Evolutionary conservation across 805 yeast genomes (phyloP).

Genomic region (Ogataea pignaliae): DNA sequence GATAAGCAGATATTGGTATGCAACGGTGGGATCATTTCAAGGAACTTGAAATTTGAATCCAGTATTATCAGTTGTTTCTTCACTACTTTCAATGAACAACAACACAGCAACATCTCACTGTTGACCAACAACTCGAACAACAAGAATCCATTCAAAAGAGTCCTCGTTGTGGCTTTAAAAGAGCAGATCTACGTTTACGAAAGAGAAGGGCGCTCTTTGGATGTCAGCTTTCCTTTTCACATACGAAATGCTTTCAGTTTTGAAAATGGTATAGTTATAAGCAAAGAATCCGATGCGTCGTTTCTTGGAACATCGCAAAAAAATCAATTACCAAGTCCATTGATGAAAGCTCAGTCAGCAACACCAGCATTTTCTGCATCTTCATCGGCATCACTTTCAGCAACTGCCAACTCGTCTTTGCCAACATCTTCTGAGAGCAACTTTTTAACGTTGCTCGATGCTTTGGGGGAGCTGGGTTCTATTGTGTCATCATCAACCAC

Average conservation of each 20-base stretch:
- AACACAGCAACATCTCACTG: slow-evolving; percentile 1
- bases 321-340: slow-evolving; percentile 2
- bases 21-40: slow-evolving; percentile 44
- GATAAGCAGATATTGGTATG: slow-evolving; percentile 41
- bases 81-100: slow-evolving; percentile 40
- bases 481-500: slow-evolving; percentile 69
- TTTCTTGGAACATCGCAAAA: neutral
- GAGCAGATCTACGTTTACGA: slow-evolving; percentile 63
- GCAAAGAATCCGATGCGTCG: slow-evolving; percentile 20
- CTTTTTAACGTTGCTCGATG: slow-evolving; percentile 69
- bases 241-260: slow-evolving; percentile 59
- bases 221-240: slow-evolving; percentile 65
- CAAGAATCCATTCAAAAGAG: slow-evolving; percentile 20
- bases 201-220: slow-evolving; percentile 52
- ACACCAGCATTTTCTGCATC: slow-evolving; percentile 11
- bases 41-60: slow-evolving; percentile 46
- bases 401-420: slow-evolving; percentile 5
- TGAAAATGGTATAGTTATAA: slow-evolving; percentile 56
- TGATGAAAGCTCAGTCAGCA: slow-evolving; percentile 6
- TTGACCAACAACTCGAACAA: neutral
- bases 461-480: slow-evolving; percentile 67
- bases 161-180: slow-evolving; percentile 56
- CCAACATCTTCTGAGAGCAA: slow-evolving; percentile 18
- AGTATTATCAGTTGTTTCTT: slow-evolving; percentile 58
- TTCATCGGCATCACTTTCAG: slow-evolving; percentile 11